These are phyloP conservation scores for Phaeosphaeriaceae sp. DNA, from an alignment of 2,329 filamentous ascomycete species.

Conservation along the genomic window DNA sequence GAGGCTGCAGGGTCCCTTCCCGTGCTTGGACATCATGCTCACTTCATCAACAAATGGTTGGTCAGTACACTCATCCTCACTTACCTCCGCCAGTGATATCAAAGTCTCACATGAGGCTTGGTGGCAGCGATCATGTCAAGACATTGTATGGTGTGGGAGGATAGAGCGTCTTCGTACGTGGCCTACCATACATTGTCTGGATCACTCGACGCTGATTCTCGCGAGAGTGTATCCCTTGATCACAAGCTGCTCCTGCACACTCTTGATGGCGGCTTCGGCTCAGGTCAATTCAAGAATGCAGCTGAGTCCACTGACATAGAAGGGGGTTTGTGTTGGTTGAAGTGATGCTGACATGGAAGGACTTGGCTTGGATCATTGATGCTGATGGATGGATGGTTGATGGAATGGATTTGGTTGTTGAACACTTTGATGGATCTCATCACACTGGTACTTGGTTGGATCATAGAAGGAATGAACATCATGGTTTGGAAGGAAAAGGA, in stretches of 20 bases:
- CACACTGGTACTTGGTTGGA: not conserved
- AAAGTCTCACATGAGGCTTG: not conserved
- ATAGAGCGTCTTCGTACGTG: constrained; percentile 7
- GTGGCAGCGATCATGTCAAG: constrained; percentile 2
- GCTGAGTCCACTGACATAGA: not conserved
- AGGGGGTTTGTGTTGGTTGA: not conserved
- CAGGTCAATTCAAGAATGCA: constrained; percentile 10
- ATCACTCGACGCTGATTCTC: not conserved
- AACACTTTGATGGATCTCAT: too few relatives aligned
- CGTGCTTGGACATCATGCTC: not conserved
- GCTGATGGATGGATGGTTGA: constrained; percentile 2
- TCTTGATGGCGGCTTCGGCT: constrained; percentile 9
- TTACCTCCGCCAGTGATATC: not conserved
- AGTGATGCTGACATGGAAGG: not conserved
- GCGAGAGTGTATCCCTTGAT: constrained; percentile 1
- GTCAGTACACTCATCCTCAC: not conserved
- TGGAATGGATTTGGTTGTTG: not conserved
- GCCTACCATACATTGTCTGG: constrained; percentile 4
- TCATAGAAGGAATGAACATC: not conserved
- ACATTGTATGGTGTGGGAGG: constrained; percentile 2
- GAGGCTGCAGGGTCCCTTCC: constrained; percentile 5
- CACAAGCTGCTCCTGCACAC: constrained; percentile 5
- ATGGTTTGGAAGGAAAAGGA: not conserved
- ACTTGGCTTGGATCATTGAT: constrained; percentile 3
- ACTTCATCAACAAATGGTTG: not conserved